Evolutionary conservation across 345 rosid genomes (phyloP).

Genomic region (Acer saccharum): DNA sequence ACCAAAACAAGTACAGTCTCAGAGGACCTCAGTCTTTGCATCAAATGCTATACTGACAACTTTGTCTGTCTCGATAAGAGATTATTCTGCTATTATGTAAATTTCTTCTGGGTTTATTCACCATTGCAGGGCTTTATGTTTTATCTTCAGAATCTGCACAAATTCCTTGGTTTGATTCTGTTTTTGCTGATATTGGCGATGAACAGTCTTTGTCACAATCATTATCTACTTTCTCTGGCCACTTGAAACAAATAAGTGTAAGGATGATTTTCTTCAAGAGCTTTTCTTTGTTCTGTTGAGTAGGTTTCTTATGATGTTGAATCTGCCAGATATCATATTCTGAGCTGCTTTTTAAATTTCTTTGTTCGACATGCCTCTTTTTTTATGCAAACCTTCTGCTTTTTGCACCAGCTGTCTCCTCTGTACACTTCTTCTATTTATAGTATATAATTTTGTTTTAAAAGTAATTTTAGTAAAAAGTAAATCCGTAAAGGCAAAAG

Average conservation of each 20-base stretch:
- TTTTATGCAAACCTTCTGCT: conserved; percentile 1
- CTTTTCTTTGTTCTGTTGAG: conserved; percentile 12
- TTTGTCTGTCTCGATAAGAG: background rate
- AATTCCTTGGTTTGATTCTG: conserved; percentile 90
- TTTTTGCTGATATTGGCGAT: conserved; percentile 95
- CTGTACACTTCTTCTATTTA: background rate
- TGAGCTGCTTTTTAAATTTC: conserved; percentile 15
- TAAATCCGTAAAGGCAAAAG: background rate
- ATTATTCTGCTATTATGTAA: background rate
- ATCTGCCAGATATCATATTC: background rate
- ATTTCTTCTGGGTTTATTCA: conserved; percentile 14
- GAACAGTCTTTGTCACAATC: conserved; percentile 93
- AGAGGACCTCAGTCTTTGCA: background rate
- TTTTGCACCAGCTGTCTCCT: background rate
- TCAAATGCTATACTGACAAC: background rate
- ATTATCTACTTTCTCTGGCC: conserved; percentile 94
- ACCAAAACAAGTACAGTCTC: background rate
- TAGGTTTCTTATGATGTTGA: conserved; percentile 1
- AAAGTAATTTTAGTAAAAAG: background rate
- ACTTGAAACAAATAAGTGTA: conserved; percentile 87
- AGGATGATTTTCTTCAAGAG: conserved; percentile 34
- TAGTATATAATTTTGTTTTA: background rate
- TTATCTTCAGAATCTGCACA: conserved; percentile 81
- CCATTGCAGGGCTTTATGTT: conserved; percentile 75
- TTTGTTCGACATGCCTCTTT: background rate